Percentiles rank a stretch among this genome's conserved stretches.
Conservation (phyloP, 352 stramenopile genomes). For the Pythium vanterpoolii region DNA sequence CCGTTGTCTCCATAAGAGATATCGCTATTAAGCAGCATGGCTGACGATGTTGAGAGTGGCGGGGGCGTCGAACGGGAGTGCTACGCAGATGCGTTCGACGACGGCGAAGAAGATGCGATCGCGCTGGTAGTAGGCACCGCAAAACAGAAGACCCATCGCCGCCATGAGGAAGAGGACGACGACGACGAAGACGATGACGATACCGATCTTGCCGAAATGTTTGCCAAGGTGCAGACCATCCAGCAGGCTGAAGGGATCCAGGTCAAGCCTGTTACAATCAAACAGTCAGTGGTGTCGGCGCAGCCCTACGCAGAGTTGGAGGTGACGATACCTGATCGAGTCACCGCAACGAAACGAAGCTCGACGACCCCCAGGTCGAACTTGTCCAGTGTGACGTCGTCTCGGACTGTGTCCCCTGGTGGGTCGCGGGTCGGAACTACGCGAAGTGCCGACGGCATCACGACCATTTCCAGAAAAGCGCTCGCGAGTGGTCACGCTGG, state of each 20-base stretch:
- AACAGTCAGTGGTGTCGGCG: constrained; percentile 6
- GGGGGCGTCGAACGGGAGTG: constrained; percentile 2
- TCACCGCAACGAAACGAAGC: constrained; percentile 14
- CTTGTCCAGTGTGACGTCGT: constrained; percentile 6
- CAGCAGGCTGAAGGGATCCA: constrained; percentile 39
- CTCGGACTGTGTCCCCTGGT: constrained; percentile 6
- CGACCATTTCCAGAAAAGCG: constrained; percentile 43
- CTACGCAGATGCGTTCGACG: constrained; percentile 13
- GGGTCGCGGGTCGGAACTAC: constrained; percentile 5
- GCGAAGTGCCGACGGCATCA: constrained; percentile 55
- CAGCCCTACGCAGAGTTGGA: constrained; percentile 15
- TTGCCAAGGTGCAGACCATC: constrained; percentile 70
- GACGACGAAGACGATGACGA: constrained; percentile 42
- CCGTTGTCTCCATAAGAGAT: neutral
- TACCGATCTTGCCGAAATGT: constrained; percentile 64
- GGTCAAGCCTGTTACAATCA: constrained; percentile 9
- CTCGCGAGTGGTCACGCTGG: constrained; percentile 9
- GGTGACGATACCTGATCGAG: constrained; percentile 5
- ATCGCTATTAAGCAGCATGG: constrained; percentile 1
- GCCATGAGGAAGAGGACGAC: constrained; percentile 1
- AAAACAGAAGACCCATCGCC: neutral
- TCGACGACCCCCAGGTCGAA: neutral
- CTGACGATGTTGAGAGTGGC: neutral
- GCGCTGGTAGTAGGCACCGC: neutral
- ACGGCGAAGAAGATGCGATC: neutral